Evolutionary conservation across 2,329 filamentous ascomycete species (phyloP), one percentile per base, ranked within the genome.

Genomic region (Penicillium brevicompactum): DNA sequence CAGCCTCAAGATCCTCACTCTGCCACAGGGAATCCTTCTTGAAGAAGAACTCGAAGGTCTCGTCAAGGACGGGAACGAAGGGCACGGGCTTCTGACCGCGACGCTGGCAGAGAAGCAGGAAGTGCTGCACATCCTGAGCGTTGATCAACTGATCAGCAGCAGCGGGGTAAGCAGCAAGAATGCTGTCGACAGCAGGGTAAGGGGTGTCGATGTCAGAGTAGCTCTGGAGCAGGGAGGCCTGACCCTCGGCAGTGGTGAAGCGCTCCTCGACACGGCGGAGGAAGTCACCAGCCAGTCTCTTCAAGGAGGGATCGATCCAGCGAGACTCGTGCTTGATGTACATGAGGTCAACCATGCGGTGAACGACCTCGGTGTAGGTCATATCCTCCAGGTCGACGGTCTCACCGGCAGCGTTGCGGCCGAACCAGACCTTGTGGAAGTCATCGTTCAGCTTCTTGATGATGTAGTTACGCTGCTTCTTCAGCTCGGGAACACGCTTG

Each of bases 21-120:
- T 99, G 94, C 94, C 94, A 99, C 7, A 99, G 84, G 1, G 94
- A 99, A 75, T 99, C 94, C 81, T 99, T 99, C 87, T 99, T 99
- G 88, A 99, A 99, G 81, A 91, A 99, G 78, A 95, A 96, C 73
- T 99, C 94, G 64, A 99, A 99, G 72, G 93, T 96, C 60, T 96
- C 92, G 67, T 99, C 94, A 21, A 99, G 83, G n/a, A 89, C 83
- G 5, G 94, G 94, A 30, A 99, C 92, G 72, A 99, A 99, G 0
- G 93, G 94, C 27, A 95, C 90, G 2, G 94, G 94, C 83, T 99
- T 99, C 81, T 99, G 94, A 40, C 88, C 89, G 46, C 89, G 90
- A 37, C 92, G 88, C 78, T 94, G 88, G 82, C 92, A 97, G 42
- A 99, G 87, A 32, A 96, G 82, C 51, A 99, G 77, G 82, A 99